Conservation (phyloP, 768 basidiomycete species). For the Auriscalpium vulgare region DNA sequence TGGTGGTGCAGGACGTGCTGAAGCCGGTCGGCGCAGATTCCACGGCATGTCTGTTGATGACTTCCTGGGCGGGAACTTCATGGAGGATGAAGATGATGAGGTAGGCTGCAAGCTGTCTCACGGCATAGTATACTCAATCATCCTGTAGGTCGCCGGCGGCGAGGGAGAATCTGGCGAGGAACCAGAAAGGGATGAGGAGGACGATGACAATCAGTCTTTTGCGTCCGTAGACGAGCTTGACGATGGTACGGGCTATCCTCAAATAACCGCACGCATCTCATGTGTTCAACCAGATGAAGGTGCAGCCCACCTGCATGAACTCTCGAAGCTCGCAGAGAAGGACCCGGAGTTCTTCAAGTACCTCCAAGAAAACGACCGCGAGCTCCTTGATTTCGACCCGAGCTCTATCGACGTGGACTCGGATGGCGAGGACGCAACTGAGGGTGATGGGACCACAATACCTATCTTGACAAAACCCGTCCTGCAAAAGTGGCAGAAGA, state of each 20-base stretch:
- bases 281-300: conserved; percentile 49
- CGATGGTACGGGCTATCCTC: conserved; percentile 27
- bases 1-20: not conserved
- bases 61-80: conserved; percentile 63
- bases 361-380: conserved; percentile 89
- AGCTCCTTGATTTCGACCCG: conserved; percentile 75
- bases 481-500: conserved; percentile 81
- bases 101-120: conserved; percentile 5
- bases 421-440: conserved; percentile 36
- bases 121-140: not conserved
- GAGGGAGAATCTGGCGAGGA: conserved; percentile 34
- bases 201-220: conserved; percentile 58
- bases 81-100: conserved; percentile 54
- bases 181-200: conserved; percentile 30
- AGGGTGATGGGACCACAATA: conserved; percentile 35
- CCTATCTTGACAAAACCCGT: conserved; percentile 62
- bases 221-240: conserved; percentile 76
- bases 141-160: conserved; percentile 21
- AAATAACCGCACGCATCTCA: not conserved
- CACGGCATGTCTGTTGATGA: conserved; percentile 69
- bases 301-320: conserved; percentile 64
- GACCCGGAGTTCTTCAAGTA: conserved; percentile 99
- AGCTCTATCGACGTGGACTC: conserved; percentile 31
- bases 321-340: conserved; percentile 85
- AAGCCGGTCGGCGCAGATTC: conserved; percentile 23